Conservation (phyloP, 805 yeast genomes). For the Metschnikowia cubensis region DNA sequence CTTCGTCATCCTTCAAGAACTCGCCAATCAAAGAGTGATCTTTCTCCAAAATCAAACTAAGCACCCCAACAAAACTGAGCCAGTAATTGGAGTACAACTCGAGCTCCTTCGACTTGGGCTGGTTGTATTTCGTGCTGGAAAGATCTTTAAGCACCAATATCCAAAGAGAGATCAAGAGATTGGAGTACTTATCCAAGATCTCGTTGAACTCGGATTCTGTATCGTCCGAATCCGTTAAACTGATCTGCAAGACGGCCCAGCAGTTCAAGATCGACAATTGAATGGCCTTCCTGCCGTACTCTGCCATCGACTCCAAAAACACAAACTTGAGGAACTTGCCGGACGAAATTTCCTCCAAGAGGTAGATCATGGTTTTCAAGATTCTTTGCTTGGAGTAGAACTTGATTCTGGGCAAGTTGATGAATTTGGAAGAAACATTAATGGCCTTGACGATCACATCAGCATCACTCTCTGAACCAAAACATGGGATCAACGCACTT, state of each 20-base stretch:
- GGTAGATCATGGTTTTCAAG: slow-evolving; percentile 57
- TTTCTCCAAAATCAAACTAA: slow-evolving; percentile 59
- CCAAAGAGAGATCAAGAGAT: slow-evolving; percentile 73
- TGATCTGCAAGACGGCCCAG: slow-evolving; percentile 62
- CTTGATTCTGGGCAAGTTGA: slow-evolving; percentile 44
- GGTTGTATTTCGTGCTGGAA: slow-evolving; percentile 58
- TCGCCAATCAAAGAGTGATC: slow-evolving; percentile 43
- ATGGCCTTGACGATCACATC: slow-evolving; percentile 74
- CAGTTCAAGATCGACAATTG: slow-evolving; percentile 61
- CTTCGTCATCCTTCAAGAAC: slow-evolving; percentile 53
- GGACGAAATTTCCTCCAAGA: slow-evolving; percentile 57
- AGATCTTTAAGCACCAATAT: slow-evolving; percentile 68
- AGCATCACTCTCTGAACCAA: slow-evolving; percentile 67
- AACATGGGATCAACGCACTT: slow-evolving; percentile 85
- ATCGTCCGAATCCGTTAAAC: slow-evolving; percentile 21
- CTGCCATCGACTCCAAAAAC: slow-evolving; percentile 47
- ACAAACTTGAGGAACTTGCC: slow-evolving; percentile 48
- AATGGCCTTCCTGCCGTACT: slow-evolving; percentile 46
- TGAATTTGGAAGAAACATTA: slow-evolving; percentile 69
- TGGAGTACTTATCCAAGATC: slow-evolving; percentile 54
- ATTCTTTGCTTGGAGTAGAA: slow-evolving; percentile 47
- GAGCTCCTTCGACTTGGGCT: slow-evolving; percentile 36
- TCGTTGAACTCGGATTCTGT: slow-evolving; percentile 43
- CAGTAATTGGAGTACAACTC: slow-evolving; percentile 59
- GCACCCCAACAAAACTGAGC: slow-evolving; percentile 73